Percentiles rank a stretch among this genome's conserved stretches.
phyloP scores from a whole-genome alignment of 257 asterid species.

The Solanum clarkiae region DNA sequence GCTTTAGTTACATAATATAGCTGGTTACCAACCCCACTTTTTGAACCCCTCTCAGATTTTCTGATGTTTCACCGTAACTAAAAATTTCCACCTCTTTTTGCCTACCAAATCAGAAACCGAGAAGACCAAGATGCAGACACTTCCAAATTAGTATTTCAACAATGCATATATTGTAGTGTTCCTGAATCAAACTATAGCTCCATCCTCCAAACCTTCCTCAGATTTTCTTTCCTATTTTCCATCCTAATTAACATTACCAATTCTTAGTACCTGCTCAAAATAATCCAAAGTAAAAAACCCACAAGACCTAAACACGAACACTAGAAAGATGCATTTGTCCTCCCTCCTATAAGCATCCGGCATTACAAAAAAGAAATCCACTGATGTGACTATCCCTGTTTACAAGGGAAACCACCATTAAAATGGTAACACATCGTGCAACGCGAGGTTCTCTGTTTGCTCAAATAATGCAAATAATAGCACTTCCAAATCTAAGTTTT shows the following conservation, averaged over 20 bases:
- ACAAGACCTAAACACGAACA: not conserved
- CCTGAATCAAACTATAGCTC: not conserved
- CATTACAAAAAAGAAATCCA: not conserved
- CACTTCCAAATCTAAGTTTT: not conserved
- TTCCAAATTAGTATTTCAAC: not conserved
- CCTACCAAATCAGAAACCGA: not conserved
- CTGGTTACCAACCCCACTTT: not conserved
- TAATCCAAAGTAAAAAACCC: not conserved
- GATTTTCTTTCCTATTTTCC: constrained; percentile 22
- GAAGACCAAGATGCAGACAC: not conserved
- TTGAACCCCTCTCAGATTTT: not conserved
- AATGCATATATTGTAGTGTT: not conserved
- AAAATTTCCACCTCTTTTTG: constrained; percentile 10
- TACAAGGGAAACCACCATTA: not conserved
- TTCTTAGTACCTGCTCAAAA: constrained; percentile 32
- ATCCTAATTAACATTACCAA: constrained; percentile 28
- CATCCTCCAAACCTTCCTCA: constrained; percentile 15
- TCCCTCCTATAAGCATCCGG: constrained; percentile 26
- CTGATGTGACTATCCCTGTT: not conserved
- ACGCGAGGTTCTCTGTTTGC: not conserved
- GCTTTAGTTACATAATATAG: constrained; percentile 6
- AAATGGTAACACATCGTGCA: not conserved
- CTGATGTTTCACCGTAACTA: not conserved
- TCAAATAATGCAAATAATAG: not conserved
- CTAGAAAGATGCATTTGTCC: constrained; percentile 3